Conservation (phyloP, 352 stramenopile genomes). For the Phytophthora litchii region DNA sequence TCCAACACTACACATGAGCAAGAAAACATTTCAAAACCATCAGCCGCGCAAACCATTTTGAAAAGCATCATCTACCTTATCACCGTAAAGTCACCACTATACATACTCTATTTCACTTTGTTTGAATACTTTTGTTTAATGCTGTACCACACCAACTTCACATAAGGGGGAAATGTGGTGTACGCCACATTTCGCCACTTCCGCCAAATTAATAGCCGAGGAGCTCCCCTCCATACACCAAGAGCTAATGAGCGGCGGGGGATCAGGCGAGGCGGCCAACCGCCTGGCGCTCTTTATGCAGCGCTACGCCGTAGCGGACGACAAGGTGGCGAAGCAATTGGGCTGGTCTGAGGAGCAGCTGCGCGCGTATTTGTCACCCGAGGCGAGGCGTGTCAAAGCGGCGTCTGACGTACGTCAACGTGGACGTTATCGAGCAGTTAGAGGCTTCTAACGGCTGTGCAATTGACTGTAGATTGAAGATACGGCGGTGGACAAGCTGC, state of each 20-base stretch:
- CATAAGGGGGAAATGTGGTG: constrained; percentile 17
- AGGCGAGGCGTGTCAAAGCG: constrained; percentile 43
- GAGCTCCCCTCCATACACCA: constrained; percentile 28
- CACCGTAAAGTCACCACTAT: constrained; percentile 11
- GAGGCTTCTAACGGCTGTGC: constrained; percentile 14
- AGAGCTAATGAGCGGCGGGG: constrained; percentile 33
- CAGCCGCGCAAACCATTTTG: constrained; percentile 7
- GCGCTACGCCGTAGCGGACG: constrained; percentile 50
- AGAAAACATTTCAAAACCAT: too few relatives aligned
- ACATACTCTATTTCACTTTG: constrained; percentile 1
- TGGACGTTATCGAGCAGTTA: neutral
- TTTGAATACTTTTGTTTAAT: constrained; percentile 6
- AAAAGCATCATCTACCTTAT: neutral
- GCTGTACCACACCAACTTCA: constrained; percentile 11
- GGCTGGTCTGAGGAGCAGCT: constrained; percentile 61
- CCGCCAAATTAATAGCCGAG: constrained; percentile 12
- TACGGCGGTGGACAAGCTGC: constrained; percentile 63
- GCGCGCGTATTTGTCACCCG: constrained; percentile 54
- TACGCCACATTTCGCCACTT: constrained; percentile 30
- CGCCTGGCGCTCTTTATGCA: constrained; percentile 69
- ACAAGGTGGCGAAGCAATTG: constrained; percentile 57
- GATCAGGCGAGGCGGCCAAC: constrained; percentile 44
- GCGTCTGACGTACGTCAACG: constrained; percentile 37
- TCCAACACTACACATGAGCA: neutral
- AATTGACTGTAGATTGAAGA: constrained; percentile 46